Evolutionary conservation across 768 basidiomycete species (phyloP).

Genomic region (Piloderma croceum): DNA sequence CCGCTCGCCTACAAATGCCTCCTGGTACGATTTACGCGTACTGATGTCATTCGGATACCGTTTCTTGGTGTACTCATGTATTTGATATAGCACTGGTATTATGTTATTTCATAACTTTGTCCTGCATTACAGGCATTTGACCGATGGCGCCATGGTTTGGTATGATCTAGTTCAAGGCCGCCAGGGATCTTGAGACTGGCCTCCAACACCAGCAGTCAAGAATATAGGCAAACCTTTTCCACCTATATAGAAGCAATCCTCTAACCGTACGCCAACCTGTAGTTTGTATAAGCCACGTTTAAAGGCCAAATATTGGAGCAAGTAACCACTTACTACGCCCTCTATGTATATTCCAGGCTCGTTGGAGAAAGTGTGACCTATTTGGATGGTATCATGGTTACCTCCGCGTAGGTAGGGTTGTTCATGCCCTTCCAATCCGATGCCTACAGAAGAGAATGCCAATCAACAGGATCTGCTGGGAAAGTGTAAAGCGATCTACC

Average conservation of each 20-base stretch:
- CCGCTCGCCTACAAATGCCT: too few relatives aligned
- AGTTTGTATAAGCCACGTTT: constrained; percentile 7
- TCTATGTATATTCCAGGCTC: constrained; percentile 78
- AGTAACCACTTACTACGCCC: constrained; percentile 41
- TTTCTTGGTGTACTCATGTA: too few relatives aligned
- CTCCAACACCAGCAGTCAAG: constrained; percentile 63
- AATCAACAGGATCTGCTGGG: constrained; percentile 5
- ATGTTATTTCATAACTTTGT: too few relatives aligned
- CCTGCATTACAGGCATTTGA: too few relatives aligned
- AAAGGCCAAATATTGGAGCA: neutral
- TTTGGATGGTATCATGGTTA: constrained; percentile 48
- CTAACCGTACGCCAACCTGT: constrained; percentile 72
- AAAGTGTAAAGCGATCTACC: constrained; percentile 35
- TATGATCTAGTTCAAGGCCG: too few relatives aligned
- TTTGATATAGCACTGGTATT: too few relatives aligned
- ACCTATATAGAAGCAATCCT: constrained; percentile 75
- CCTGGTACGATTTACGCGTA: too few relatives aligned
- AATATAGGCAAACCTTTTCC: constrained; percentile 47
- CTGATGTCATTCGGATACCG: too few relatives aligned
- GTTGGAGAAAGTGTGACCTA: constrained; percentile 74
- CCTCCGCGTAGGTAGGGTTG: constrained; percentile 75
- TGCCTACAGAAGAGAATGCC: constrained; percentile 43
- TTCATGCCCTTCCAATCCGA: constrained; percentile 82
- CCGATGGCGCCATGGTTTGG: too few relatives aligned
- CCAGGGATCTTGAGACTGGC: too few relatives aligned